Evolutionary conservation across 148 eudicot species (phyloP).

Genomic region (Fagopyrum esculentum): DNA sequence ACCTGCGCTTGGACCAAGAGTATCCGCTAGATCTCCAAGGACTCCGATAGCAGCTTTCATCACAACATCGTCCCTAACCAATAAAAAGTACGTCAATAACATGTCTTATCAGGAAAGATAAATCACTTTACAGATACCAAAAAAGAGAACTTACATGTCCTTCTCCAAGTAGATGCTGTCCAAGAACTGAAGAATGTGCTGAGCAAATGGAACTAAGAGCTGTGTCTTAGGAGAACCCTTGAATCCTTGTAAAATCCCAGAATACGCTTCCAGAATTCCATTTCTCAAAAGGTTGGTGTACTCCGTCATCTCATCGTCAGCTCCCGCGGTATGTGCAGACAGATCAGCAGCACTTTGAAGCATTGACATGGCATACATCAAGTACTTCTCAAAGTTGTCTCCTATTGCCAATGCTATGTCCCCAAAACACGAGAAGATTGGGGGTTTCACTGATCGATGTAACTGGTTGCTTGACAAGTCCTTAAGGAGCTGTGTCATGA

Average conservation of each 20-base stretch:
- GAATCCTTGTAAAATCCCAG: constrained; percentile 92
- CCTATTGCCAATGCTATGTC: constrained; percentile 91
- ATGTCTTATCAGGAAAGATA: not conserved
- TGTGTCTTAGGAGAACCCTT: constrained; percentile 76
- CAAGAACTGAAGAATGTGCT: constrained; percentile 71
- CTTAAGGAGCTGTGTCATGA: constrained; percentile 90
- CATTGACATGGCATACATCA: constrained; percentile 95
- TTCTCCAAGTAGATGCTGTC: constrained; percentile 82
- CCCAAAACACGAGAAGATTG: constrained; percentile 92
- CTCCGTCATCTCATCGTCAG: constrained; percentile 75
- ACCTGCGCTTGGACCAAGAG: constrained; percentile 71
- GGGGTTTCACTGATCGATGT: constrained; percentile 95
- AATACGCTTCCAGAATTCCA: constrained; percentile 87
- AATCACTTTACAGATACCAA: not conserved
- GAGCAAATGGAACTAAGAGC: constrained; percentile 64
- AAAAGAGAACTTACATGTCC: constrained; percentile 63
- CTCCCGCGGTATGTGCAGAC: constrained; percentile 55
- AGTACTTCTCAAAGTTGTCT: constrained; percentile 83
- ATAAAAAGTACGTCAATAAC: constrained; percentile 1
- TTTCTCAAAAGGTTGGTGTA: constrained; percentile 71
- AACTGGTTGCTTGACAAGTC: constrained; percentile 78
- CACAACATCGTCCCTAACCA: constrained; percentile 77
- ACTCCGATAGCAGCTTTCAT: constrained; percentile 93
- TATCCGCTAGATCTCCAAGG: constrained; percentile 95
- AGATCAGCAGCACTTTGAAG: constrained; percentile 87